phyloP scores from a whole-genome alignment of 2,329 filamentous ascomycete species.

The Capronia epimyces region DNA sequence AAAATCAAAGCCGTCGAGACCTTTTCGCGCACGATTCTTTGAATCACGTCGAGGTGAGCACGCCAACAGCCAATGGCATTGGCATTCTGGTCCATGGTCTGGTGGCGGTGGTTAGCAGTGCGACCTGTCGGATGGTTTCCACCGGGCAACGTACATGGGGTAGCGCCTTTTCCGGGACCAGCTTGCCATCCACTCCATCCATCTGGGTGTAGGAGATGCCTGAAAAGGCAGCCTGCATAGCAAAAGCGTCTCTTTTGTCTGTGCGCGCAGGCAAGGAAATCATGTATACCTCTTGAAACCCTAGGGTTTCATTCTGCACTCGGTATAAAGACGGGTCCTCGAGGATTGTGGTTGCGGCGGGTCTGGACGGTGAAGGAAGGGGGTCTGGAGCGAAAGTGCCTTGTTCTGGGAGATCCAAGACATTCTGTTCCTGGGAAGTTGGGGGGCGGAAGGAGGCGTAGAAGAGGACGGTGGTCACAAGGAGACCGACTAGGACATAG shows the following conservation, averaged over 20 bases:
- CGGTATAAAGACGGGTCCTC: conserved; percentile 1
- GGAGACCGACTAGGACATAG: conserved; percentile 7
- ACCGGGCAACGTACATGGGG: conserved; percentile 16
- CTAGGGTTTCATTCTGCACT: conserved; percentile 23
- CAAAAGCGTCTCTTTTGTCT: conserved; percentile 48
- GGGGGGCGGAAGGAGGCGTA: conserved; percentile 7
- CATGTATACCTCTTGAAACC: conserved; percentile 41
- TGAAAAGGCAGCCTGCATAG: conserved; percentile 40
- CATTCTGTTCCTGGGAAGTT: conserved; percentile 1
- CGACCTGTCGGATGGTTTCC: neutral
- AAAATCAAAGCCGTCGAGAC: conserved; percentile 48
- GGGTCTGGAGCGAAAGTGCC: neutral
- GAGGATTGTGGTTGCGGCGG: neutral
- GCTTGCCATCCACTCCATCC: conserved; percentile 22
- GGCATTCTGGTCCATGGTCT: conserved; percentile 20
- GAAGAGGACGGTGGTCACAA: conserved; percentile 10
- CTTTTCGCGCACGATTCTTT: conserved; percentile 42
- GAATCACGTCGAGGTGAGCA: conserved; percentile 38
- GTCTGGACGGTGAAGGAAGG: neutral
- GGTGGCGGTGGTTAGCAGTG: conserved; percentile 3
- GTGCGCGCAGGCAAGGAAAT: conserved; percentile 45
- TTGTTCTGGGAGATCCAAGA: conserved; percentile 1
- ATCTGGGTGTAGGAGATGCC: conserved; percentile 28
- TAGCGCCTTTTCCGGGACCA: conserved; percentile 23
- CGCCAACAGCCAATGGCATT: conserved; percentile 34